Evolutionary conservation across 805 yeast genomes (phyloP), one percentile per base, ranked within the genome.

Genomic region (Candida lessepsii): DNA sequence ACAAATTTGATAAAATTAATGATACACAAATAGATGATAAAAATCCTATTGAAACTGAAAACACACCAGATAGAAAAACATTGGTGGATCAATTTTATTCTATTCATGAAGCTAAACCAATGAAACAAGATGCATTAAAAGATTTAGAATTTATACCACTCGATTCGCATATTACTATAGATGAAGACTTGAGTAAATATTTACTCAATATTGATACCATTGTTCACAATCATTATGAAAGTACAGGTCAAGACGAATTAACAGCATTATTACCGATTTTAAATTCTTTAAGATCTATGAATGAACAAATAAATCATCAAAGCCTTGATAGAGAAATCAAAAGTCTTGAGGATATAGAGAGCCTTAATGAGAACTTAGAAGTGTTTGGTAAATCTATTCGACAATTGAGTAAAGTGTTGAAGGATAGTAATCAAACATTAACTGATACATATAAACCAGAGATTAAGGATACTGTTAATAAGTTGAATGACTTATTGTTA

Each of bases 21-120:
- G 25, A 18, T 31, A 31, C 5, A 16, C 14, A 5, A 6, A 31
- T 31, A 5, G 11, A n/a, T 14, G 35, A 31, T 9, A 15, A 17
- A 6, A 19, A 16, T 5, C 13, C 8, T 5, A 9, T 8, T 14
- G 23, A 11, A 5, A 31, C 15, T 17, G 11, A 31, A 15, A 17
- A 18, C 8, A 4, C 13, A 5, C 18, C 35, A 6, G 64, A 58
- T 37, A 53, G 54, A 29, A 65, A 65, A 45, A 52, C 68, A 24
- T 50, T 69, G 40, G 73, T 67, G 35, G 71, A 67, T 41, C 73
- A 67, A 48, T 69, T 69, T 48, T 47, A 40, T 27, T 25, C 48
- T 11, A 39, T 37, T 2, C 26, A 45, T 19, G 66, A 61, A 15
- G 24, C 44, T 15, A 38, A 28, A 7, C 19, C 33, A 6, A 18